A percentile compares a stretch with the other conserved stretches of the same genome.
These are phyloP conservation scores for Avena atlantica DNA, from an alignment of 176 grass and related monocot genomes.

Conservation along the genomic window DNA sequence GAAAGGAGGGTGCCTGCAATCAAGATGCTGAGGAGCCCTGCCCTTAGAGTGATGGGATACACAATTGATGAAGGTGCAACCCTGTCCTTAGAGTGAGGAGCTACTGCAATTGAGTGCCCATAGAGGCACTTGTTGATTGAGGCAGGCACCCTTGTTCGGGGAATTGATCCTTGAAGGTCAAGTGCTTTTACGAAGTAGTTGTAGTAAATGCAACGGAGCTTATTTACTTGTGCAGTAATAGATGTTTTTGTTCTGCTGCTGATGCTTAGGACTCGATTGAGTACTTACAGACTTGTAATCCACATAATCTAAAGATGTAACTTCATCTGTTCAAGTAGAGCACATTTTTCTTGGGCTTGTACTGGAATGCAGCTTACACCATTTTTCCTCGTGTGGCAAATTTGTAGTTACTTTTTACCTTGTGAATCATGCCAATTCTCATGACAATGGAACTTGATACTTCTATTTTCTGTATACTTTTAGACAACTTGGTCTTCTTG, in stretches of 20 bases:
- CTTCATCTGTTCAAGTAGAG: too few species aligned
- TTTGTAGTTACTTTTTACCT: not conserved
- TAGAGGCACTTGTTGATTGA: not conserved
- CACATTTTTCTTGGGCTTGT: too few species aligned
- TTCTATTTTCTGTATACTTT: not conserved
- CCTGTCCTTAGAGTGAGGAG: not conserved
- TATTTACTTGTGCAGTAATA: not conserved
- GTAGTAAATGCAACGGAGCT: not conserved
- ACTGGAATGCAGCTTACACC: not conserved
- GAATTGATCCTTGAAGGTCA: not conserved
- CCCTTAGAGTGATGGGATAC: not conserved
- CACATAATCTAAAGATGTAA: constrained; percentile 23
- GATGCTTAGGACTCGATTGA: not conserved
- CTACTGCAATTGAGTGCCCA: not conserved
- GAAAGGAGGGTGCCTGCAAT: not conserved
- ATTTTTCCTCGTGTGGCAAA: not conserved
- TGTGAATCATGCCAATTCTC: constrained; percentile 17
- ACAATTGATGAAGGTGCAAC: not conserved
- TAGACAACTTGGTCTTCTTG: not conserved
- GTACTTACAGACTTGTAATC: not conserved
- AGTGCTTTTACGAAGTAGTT: not conserved
- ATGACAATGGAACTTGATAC: constrained; percentile 9
- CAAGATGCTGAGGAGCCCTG: not conserved
- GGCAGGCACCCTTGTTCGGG: not conserved
- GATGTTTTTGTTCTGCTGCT: constrained; percentile 2